Evolutionary conservation across 1,284 basidiomycete genomes (phyloP).

Genomic region (Tylopilus microsporus): DNA sequence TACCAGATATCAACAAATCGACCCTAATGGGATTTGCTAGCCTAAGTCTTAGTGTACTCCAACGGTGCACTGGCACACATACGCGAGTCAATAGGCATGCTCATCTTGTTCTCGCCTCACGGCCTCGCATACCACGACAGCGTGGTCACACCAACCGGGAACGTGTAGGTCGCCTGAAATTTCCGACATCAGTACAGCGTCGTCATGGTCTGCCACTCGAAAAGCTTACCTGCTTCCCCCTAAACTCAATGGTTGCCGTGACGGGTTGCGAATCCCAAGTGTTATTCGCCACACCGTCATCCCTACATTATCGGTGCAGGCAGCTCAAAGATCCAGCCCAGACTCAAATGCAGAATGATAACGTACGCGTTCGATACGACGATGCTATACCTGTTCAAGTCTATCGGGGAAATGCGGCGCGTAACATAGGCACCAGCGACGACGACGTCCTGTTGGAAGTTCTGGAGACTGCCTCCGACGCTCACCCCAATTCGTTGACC

Average conservation of each 20-base stretch:
- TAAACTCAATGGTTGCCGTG: conserved; percentile 63
- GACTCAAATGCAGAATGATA: conserved; percentile 3
- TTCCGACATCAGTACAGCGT: conserved; percentile 1
- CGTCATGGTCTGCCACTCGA: not conserved
- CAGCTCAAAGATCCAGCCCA: not conserved
- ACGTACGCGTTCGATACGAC: conserved; percentile 62
- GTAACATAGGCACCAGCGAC: conserved; percentile 64
- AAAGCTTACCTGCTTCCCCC: conserved; percentile 54
- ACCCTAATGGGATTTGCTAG: no score
- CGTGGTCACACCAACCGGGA: conserved; percentile 39
- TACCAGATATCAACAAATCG: no score
- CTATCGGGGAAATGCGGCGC: conserved; percentile 45
- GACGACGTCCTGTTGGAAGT: conserved; percentile 36
- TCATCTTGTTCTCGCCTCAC: not conserved
- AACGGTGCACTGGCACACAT: no score
- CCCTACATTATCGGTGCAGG: conserved; percentile 29
- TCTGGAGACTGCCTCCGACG: conserved; percentile 46
- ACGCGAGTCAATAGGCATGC: no score
- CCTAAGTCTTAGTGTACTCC: no score
- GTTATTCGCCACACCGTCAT: conserved; percentile 44
- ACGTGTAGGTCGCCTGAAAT: conserved; percentile 35
- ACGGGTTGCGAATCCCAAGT: conserved; percentile 61
- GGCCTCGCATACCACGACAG: conserved; percentile 34
- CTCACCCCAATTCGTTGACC: conserved; percentile 62
- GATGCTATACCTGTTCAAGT: conserved; percentile 62